Base-by-base conservation (phyloP, 192 early-diverging fungal species). In the Mortierella antarctica region DNA sequence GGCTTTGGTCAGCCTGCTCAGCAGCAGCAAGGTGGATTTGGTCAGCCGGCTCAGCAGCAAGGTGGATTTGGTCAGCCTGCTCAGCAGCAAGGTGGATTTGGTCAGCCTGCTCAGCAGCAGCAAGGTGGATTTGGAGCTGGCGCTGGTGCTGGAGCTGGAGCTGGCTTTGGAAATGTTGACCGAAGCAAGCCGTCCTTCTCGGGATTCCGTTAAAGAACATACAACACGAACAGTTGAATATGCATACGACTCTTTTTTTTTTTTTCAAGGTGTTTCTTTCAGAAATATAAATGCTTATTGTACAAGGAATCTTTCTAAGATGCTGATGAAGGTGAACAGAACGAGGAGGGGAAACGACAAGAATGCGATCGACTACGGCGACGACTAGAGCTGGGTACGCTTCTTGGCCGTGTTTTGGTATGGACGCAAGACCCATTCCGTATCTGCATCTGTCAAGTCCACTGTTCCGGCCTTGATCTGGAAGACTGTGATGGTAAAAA, bases 401-500 rank as follows among this genome's bases (percentile, higher is more conserved):
- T 96, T 97, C 77, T 88, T 90, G 42, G 96, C 92, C 17, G 96
- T 95, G 69, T 93, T 85, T 63, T 91, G 91, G 86, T 96, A 99
- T 44, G 96, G 96, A 71, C 95, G 89, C 71, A 95, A 88, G 13
- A 95, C 95, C 97, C 97, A 99, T 87, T 99, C 98, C 51, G 92
- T 93, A 77, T 99, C 98, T 42, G 98, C 98, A 55, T 96, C 94
- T 52, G 91, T 89, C 70, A 97, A 89, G 59, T 99, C 98, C 31
- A 95, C 92, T 1, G 98, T 99, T 64, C 96, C 97, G 59, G 98
- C 82, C 69, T 95, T 92, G 86, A 99, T 98, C 81, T 99, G 95
- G 82, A 96, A 99, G 55, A 93, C 91, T 95, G 72, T 60, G 31
- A 31, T 63, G 23, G 20, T 42, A 15, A 21, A 18, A 47, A 44